Evolutionary conservation across 768 basidiomycete species (phyloP).

Genomic region (Lanmaoa rubissima): DNA sequence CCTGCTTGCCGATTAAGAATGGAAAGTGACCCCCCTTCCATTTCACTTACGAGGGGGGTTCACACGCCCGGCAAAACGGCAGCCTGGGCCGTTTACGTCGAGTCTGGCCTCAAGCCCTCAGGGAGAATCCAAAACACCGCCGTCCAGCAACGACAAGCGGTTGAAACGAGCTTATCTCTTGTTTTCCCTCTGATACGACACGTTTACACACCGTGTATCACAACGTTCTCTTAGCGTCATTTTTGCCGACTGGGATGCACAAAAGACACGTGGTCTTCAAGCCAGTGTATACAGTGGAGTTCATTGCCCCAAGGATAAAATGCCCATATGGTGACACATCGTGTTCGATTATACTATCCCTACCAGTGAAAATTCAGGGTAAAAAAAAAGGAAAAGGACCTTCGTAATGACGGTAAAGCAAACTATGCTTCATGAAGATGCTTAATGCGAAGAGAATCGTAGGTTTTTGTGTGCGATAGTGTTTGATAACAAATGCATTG

Average conservation of each 20-base stretch:
- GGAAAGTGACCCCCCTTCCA: conserved; percentile 29
- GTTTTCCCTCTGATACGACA: neutral
- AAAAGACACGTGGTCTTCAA: neutral
- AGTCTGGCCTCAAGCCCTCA: neutral
- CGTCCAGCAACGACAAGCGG: neutral
- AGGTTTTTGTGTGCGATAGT: conserved; percentile 25
- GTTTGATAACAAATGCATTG: conserved; percentile 37
- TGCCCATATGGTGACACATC: conserved; percentile 12
- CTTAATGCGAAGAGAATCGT: conserved; percentile 26
- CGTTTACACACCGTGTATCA: conserved; percentile 17
- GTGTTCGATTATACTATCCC: conserved; percentile 18
- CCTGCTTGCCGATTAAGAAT: conserved; percentile 20
- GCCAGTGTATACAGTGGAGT: too few species aligned
- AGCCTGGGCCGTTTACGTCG: neutral
- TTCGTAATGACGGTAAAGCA: conserved; percentile 19
- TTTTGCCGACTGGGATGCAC: neutral
- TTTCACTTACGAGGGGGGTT: conserved; percentile 17
- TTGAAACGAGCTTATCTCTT: neutral
- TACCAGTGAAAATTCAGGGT: conserved; percentile 8
- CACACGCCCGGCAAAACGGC: neutral
- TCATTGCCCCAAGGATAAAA: neutral
- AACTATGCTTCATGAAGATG: conserved; percentile 27
- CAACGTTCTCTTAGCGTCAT: neutral
- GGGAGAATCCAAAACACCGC: neutral
- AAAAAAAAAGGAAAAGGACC: conserved; percentile 4